Base-by-base conservation (phyloP, 495 filamentous ascomycete genomes). In the Amphirosellinia nigrospora region DNA sequence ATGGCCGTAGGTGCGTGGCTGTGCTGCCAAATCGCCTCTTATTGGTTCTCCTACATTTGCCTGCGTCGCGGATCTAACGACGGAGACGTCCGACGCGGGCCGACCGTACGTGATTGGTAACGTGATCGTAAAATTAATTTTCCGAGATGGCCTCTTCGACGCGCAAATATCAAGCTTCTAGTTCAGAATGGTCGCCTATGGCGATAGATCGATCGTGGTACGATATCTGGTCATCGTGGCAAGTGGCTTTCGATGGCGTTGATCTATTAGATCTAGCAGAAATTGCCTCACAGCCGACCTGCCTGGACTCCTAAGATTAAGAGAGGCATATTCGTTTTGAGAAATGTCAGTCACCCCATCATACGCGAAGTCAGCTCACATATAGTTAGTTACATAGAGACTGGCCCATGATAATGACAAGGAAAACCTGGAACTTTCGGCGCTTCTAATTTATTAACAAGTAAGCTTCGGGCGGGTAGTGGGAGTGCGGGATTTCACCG, bases 171-270 rank as follows among this genome's bases (percentile, higher is more conserved):
- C 46, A 6, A 15, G n/a, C n/a, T 65, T 39, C 63, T 65, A 3
- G 16, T 39, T 39, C 11, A n/a, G 34, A 16, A 5, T 11, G 56
- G 23, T 63, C 39, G 43, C 41, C 0, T 1, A 32, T 23, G 23
- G 26, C 6, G 39, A 23, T 41, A 48, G 26, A 36, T 50, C n/a
- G 38, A 64, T 41, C 28, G 63, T 65, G 63, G 63, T 38, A 65
- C 63, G 63, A 65, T 53, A 21, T 39, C 46, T 50, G n/a, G 34
- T 61, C 58, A 61, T 28, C n/a, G 41, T 23, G 63, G 45, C 34
- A 39, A 52, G 34, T 32, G 46, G 21, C 46, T 13, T 26, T 41
- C 63, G 34, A 41, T 23, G 30, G 19, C 63, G n/a, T 41, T 9
- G 30, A 39, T 5, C 4, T 26, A 46, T 53, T 32, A 11, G 30